Conservation (phyloP, 805 yeast genomes). For the Debaryomyces prosopidis region DNA sequence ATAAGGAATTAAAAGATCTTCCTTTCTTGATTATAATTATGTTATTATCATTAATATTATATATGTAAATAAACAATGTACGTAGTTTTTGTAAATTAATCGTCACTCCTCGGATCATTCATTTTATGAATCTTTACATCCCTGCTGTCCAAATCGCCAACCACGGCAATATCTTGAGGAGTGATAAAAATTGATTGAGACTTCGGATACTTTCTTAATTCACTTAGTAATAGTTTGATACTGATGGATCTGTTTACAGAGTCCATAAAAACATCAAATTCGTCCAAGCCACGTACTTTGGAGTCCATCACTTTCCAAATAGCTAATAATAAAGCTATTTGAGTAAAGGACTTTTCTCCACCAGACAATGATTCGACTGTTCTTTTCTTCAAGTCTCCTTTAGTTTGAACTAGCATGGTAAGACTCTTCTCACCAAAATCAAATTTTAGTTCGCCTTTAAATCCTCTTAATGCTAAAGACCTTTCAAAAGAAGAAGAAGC, state of each 20-base stretch:
- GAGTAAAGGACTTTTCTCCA: conserved; percentile 95
- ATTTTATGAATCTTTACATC: conserved; percentile 67
- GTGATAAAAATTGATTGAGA: conserved; percentile 92
- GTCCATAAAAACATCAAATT: conserved; percentile 97
- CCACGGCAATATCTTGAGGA: conserved; percentile 82
- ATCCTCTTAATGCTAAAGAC: conserved; percentile 66
- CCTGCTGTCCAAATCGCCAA: conserved; percentile 55
- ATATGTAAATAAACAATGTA: conserved; percentile 4
- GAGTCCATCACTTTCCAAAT: conserved; percentile 94
- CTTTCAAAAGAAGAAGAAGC: conserved; percentile 50
- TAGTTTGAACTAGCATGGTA: conserved; percentile 61
- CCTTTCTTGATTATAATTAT: background rate
- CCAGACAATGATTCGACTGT: conserved; percentile 87
- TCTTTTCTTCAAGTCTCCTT: conserved; percentile 57
- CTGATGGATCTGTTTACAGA: conserved; percentile 83
- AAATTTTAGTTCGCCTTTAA: conserved; percentile 69
- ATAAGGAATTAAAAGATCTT: background rate
- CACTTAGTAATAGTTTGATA: conserved; percentile 68
- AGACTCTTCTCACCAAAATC: conserved; percentile 54
- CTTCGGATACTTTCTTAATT: conserved; percentile 60
- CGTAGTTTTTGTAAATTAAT: conserved; percentile 1
- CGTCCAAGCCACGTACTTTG: conserved; percentile 87
- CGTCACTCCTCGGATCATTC: conserved; percentile 31
- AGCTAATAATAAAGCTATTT: conserved; percentile 80
- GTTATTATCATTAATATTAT: background rate